Evolutionary conservation across 352 stramenopile species (phyloP), one percentile per base, ranked within the genome.

Genomic region (Globisporangium echinulatum): DNA sequence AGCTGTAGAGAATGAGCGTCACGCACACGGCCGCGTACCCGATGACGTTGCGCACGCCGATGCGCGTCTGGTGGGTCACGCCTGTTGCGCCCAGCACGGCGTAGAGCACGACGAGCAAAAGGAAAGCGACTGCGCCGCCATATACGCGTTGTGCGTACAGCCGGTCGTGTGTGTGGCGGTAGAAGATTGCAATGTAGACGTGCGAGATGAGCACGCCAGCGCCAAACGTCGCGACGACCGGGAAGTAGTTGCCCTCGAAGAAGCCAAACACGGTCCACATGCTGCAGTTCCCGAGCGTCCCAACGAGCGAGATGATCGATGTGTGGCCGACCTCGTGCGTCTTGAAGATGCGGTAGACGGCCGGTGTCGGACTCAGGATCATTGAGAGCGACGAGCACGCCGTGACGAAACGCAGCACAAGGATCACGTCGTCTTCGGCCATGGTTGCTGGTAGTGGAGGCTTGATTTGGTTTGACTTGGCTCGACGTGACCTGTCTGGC

Each of bases 1-100:
- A 84, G 48, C 66, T 68, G 67, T 84, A 85, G 13, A 88, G 75
- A 54, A 84, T 52, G 49, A 84, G 17, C 5, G 63, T 74, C n/a
- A 79, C 69, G 50, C 62, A 76, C 50, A 70, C 67, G 7, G 65
- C 68, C 0, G 70, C 49, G 52, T 72, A 78, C 4, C 70, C 70
- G 59, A 77, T 75, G 49, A 72, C 70, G 50, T 68, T 59, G 38
- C 67, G 62, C 46, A 71, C 67, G 3, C n/a, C 7, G 19, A 40
- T 36, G 25, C 14, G 46, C 10, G 63, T 63, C 54, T 68, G 48
- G 19, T 63, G 44, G 37, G 67, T 79, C 15, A 79, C 39, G 3
- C 65, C 68, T 7, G 54, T n/a, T 6, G 37, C 48, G 25, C 54
- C 44, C 5, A 66, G 48, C 19, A 49, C 51, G 0, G 58, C 51